A percentile compares a stretch with the other conserved stretches of the same genome.
phyloP scores from a whole-genome alignment of 2,329 filamentous ascomycete species.

The Pseudogymnoascus sp. region DNA sequence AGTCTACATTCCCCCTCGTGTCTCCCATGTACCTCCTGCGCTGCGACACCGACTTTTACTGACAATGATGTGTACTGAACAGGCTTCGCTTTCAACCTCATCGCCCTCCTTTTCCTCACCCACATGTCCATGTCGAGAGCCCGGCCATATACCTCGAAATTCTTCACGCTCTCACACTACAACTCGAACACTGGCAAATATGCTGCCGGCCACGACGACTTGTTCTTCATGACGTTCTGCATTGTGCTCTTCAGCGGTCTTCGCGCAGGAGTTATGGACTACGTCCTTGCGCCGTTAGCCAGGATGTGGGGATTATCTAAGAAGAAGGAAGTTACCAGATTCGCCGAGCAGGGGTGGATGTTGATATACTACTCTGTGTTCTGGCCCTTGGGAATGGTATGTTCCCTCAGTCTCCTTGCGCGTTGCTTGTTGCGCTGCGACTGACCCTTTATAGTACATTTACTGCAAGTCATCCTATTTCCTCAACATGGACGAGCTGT shows the following conservation, averaged over 20 bases:
- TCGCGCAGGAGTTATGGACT: conserved; percentile 79
- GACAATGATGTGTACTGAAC: conserved; percentile 3
- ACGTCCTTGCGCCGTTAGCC: conserved; percentile 73
- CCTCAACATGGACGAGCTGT: conserved; percentile 69
- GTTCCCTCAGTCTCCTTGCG: conserved; percentile 27
- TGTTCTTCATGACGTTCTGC: conserved; percentile 69
- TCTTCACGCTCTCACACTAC: conserved; percentile 81
- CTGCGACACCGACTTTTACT: background rate
- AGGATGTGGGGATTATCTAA: conserved; percentile 65
- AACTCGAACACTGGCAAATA: conserved; percentile 64
- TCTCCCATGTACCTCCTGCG: background rate
- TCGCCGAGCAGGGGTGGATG: conserved; percentile 93
- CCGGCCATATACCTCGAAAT: conserved; percentile 72
- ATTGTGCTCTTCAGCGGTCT: conserved; percentile 82
- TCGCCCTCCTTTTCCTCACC: conserved; percentile 74
- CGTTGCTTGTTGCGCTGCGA: background rate
- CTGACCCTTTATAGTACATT: conserved; percentile 56
- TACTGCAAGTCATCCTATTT: conserved; percentile 73
- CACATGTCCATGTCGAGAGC: conserved; percentile 78
- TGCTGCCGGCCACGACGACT: conserved; percentile 71
- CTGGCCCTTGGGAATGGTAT: conserved; percentile 78
- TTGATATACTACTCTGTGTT: conserved; percentile 75
- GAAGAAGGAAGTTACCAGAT: conserved; percentile 70
- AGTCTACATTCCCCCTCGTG: background rate
- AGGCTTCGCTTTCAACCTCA: conserved; percentile 81